Base-by-base conservation (phyloP, 2,329 filamentous ascomycete species). In the Diaporthe capsici region DNA sequence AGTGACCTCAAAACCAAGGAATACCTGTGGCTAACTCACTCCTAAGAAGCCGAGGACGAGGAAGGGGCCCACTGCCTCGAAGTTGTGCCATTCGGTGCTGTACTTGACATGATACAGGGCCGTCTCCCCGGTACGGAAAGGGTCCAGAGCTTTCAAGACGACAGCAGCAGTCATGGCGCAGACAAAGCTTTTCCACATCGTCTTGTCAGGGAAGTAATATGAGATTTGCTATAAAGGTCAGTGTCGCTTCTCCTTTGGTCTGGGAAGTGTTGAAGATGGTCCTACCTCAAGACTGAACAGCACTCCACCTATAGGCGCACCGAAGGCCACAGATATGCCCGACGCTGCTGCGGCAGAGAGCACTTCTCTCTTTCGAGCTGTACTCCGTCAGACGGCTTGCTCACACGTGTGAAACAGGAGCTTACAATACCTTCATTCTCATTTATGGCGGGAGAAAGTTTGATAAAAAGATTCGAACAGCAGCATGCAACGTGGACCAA, bases 121-220 rank as follows among this genome's bases (percentile, higher is more conserved):
- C 72, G 98, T 93, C 84, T 99, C 97, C 72, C 96, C 97, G 1
- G 96, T 98, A 72, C 97, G 92, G 83, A 98, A 98, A 6, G 97
- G 97, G 82, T 99, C 97, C 77, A 98, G 91, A 7, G 95, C 95
- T 84, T 98, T 96, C 6, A 99, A 88, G 20, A 95, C 95, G 51
- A 98, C 95, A 25, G 97, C 96, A 22, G 96, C 97, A n/a, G 98
- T 95, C 96, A 98, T 98, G 82, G 97, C 97, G 81, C 97, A 98
- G 55, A 99, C 97, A 82, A 99, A 99, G 81, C 95, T 98, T 83
- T 98, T 97, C 97, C 97, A 99, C 97, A 99, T 98, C 13, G 97
- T 98, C 85, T 98, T 98, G 85, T 98, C 96, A 0, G 97, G 96
- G 80, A 98, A 98, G 84, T 98, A 98, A 83, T 98, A 98, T 0